Percentiles rank a stretch among this genome's conserved stretches.
These are phyloP conservation scores for Huntiella moniliformis DNA, from an alignment of 2,329 filamentous ascomycete species.

Conservation along the genomic window DNA sequence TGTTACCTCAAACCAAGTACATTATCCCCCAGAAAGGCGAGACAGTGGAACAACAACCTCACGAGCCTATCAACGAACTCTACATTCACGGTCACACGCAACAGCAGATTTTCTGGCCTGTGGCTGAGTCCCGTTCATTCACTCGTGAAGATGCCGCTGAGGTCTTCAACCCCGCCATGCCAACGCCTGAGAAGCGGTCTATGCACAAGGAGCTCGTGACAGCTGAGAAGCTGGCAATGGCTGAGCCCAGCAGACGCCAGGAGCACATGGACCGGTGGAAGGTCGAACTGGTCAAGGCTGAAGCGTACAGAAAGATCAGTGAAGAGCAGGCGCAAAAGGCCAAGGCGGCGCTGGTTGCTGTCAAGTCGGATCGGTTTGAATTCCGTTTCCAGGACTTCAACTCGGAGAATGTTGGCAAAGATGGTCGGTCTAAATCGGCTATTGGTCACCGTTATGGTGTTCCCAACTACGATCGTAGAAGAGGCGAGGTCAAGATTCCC, in stretches of 20 bases:
- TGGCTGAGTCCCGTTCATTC: slow-evolving; percentile 42
- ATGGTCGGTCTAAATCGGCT: slow-evolving; percentile 31
- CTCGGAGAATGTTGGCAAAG: slow-evolving; percentile 34
- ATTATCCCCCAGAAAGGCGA: background rate
- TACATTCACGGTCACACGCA: slow-evolving; percentile 41
- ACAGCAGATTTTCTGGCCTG: slow-evolving; percentile 46
- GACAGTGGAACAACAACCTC: slow-evolving; percentile 17
- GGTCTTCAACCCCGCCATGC: slow-evolving; percentile 41
- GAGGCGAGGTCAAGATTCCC: slow-evolving; percentile 48
- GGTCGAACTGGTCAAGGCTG: background rate
- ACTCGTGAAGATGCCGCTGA: slow-evolving; percentile 47
- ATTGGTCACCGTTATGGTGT: slow-evolving; percentile 47
- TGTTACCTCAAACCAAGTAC: slow-evolving; percentile 57
- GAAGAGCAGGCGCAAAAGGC: slow-evolving; percentile 16
- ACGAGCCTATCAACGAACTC: slow-evolving; percentile 46
- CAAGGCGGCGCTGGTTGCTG: slow-evolving; percentile 24
- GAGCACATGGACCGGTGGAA: slow-evolving; percentile 4
- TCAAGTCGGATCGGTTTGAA: slow-evolving; percentile 36
- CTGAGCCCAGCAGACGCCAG: slow-evolving; percentile 16
- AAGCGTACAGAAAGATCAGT: slow-evolving; percentile 9
- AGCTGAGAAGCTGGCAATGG: slow-evolving; percentile 30
- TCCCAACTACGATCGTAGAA: slow-evolving; percentile 42
- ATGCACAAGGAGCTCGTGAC: slow-evolving; percentile 42
- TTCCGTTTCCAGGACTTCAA: slow-evolving; percentile 44
- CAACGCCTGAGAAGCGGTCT: slow-evolving; percentile 41